Conservation (phyloP, 192 early-diverging fungal species). For the Umbelopsis ramanniana region DNA sequence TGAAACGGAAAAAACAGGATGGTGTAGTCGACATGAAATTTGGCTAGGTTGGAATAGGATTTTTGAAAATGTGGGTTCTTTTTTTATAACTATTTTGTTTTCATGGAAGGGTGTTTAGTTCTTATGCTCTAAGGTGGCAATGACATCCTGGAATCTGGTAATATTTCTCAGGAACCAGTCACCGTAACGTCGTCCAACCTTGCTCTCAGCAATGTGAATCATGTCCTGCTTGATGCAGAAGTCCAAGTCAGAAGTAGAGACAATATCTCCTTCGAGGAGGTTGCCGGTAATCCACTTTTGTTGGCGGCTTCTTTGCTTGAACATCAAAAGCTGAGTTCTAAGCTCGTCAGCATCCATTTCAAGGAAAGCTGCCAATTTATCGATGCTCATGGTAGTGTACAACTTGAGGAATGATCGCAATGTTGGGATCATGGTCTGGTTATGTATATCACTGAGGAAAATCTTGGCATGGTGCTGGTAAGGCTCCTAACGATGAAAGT, state of each 20-base stretch:
- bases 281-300: conserved; percentile 79
- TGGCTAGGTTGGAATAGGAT: neutral
- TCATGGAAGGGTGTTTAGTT: conserved; percentile 22
- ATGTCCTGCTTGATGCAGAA: conserved; percentile 94
- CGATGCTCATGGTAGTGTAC: conserved; percentile 90
- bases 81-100: neutral
- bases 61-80: neutral
- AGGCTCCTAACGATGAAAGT: conserved; percentile 55
- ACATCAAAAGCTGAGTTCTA: conserved; percentile 85
- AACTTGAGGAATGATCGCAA: conserved; percentile 94
- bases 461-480: conserved; percentile 82
- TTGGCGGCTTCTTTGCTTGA: conserved; percentile 94
- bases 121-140: conserved; percentile 41
- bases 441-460: conserved; percentile 84
- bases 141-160: conserved; percentile 82
- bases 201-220: conserved; percentile 94
- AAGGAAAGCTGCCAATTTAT: conserved; percentile 86
- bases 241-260: conserved; percentile 84
- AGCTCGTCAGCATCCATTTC: conserved; percentile 85
- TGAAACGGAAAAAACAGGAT: neutral
- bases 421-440: conserved; percentile 85
- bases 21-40: neutral
- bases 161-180: conserved; percentile 97
- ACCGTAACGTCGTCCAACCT: conserved; percentile 89
- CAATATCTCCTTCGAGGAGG: conserved; percentile 86